These are phyloP conservation scores for Fragilariopsis cylindrus DNA, from an alignment of 108 stramenopile species.

Conservation along the genomic window DNA sequence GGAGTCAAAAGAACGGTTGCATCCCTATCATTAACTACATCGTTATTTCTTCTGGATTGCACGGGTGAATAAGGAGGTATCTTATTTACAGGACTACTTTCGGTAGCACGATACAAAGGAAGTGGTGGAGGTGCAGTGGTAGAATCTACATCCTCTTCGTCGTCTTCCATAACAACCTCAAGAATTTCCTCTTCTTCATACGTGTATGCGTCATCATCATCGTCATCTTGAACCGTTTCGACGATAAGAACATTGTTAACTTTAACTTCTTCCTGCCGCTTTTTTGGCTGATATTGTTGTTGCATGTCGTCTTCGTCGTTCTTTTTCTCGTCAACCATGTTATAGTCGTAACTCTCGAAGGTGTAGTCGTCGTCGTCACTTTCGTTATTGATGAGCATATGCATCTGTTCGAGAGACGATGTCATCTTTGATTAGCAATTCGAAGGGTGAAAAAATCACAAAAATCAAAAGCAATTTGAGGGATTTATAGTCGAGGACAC, in stretches of 20 bases:
- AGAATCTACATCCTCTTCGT: neutral
- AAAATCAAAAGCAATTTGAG: too few species aligned
- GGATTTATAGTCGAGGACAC: too few species aligned
- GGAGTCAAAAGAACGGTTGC: conserved; percentile 19
- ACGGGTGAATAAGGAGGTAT: neutral
- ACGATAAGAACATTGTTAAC: neutral
- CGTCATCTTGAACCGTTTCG: conserved; percentile 9
- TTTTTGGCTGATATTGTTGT: neutral
- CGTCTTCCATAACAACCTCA: neutral
- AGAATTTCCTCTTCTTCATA: conserved; percentile 8
- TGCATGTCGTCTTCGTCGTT: neutral
- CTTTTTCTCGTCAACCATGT: neutral
- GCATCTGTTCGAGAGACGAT: neutral
- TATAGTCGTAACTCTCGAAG: neutral
- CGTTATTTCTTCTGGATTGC: neutral
- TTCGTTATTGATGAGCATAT: neutral
- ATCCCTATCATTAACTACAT: neutral
- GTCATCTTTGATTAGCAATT: neutral
- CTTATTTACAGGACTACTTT: neutral
- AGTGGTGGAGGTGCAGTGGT: conserved; percentile 4
- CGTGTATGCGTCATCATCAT: conserved; percentile 9
- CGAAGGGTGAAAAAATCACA: too few species aligned
- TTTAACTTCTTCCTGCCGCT: neutral
- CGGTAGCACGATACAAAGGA: neutral
- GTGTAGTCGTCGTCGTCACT: neutral